Evolutionary conservation across 495 filamentous ascomycete genomes (phyloP), one percentile per base, ranked within the genome.

Genomic region (Aspergillus cavernicola): DNA sequence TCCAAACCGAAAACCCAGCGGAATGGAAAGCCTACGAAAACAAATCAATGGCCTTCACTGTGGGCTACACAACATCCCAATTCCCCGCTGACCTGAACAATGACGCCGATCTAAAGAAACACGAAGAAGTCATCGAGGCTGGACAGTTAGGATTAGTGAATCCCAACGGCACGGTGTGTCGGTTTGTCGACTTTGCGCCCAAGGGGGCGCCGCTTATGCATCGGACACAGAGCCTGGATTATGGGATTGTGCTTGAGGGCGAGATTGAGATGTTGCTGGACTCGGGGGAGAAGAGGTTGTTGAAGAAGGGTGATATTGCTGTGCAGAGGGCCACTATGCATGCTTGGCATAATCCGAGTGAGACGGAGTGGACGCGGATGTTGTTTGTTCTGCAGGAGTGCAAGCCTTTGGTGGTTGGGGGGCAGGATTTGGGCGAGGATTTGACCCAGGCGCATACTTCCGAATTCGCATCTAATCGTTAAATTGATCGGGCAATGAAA

Each of bases 191-290:
- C 83, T 89, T 75, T 73, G 86, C 43, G 66, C 89, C 71, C 6
- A 33, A 26, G 10, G 28, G 37, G 7, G 13, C 16, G 11, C 31
- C 53, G 18, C 36, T 51, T 20, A 56, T 56, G 53, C 53, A 56
- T 39, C 53, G 53, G 31, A 56, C 53, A 18, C 42, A 45, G 28
- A 82, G 77, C 15, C 64, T 93, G 4, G 89, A 92, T 56, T 91
- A 87, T 48, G 87, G 87, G 1, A 77, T 90, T 50, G 80, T 92
- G 16, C 53, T 93, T 6, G 87, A 90, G 57, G 89, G 89, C 0
- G 65, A 80, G 60, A 39, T 92, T 51, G 88, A 92, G 64, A 87
- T 90, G 68, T 82, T 86, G 74, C 80, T 73, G 28, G 86, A 89
- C 64, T 79, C 82, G 0, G 76, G 73, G 8, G 70, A 77, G 6